phyloP scores from a whole-genome alignment of 1,284 basidiomycete genomes.

The Acaromyces ingoldii region DNA sequence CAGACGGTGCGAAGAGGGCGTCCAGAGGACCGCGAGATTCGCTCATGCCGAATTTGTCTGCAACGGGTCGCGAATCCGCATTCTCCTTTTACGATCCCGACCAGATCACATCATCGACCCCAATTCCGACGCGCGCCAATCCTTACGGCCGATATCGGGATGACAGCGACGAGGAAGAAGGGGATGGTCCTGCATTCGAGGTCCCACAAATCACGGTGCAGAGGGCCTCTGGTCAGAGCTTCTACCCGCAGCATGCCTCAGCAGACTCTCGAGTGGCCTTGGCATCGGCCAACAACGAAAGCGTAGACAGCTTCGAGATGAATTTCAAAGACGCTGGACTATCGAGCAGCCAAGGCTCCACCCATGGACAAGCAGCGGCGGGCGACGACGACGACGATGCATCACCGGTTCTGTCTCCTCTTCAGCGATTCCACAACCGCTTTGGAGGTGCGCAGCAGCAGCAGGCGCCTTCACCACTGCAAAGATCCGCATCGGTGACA shows the following conservation, averaged over 20 bases:
- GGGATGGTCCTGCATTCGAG: neutral
- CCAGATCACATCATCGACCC: constrained; percentile 4
- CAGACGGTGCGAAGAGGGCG: too few species aligned
- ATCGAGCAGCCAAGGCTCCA: too few species aligned
- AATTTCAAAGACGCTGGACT: too few species aligned
- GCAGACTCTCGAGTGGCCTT: too few species aligned
- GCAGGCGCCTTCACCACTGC: neutral
- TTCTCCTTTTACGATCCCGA: constrained; percentile 33
- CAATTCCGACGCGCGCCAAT: neutral
- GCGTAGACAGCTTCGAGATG: too few species aligned
- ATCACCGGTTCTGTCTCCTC: neutral
- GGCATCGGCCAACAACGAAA: too few species aligned
- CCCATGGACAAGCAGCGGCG: too few species aligned
- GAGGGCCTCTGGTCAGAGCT: neutral
- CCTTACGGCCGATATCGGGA: neutral
- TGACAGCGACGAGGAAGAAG: neutral
- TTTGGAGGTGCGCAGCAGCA: constrained; percentile 5
- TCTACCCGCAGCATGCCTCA: neutral
- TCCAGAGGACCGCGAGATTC: neutral
- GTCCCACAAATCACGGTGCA: constrained; percentile 2
- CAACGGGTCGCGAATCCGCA: constrained; percentile 12
- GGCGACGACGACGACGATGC: neutral
- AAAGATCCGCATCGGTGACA: neutral
- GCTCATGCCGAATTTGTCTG: neutral
- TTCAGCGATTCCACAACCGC: constrained; percentile 2